Percentiles rank a stretch among this genome's conserved stretches.
These are phyloP conservation scores for Gnetum montanum DNA, from an alignment of 75 land plant genomes.

Conservation along the genomic window DNA sequence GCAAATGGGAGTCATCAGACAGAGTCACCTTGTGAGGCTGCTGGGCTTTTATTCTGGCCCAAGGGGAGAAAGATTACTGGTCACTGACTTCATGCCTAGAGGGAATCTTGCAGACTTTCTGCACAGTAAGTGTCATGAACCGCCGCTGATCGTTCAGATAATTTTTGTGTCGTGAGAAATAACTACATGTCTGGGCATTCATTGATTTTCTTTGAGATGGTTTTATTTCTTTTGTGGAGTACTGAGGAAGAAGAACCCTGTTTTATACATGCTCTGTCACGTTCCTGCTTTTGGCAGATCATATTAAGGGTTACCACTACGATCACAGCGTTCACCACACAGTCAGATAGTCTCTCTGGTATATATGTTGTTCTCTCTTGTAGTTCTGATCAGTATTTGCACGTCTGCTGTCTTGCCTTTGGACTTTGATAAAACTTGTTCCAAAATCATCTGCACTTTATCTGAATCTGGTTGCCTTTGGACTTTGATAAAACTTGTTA, in stretches of 20 bases:
- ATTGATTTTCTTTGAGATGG: neutral
- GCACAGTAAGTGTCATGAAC: conserved; percentile 21
- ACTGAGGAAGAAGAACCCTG: neutral
- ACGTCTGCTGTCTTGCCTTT: too few species aligned
- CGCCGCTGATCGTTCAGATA: neutral
- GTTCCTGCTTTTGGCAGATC: too few species aligned
- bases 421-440: too few species aligned
- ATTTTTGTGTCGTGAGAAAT: too few species aligned
- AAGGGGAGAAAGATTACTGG: conserved; percentile 64
- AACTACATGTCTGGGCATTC: neutral
- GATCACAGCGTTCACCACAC: too few species aligned
- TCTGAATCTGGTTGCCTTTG: too few species aligned
- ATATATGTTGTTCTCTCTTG: too few species aligned
- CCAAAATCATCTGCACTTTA: too few species aligned
- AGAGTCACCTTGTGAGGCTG: conserved; percentile 55
- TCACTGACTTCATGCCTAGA: conserved; percentile 47
- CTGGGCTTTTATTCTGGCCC: conserved; percentile 63
- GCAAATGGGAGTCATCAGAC: conserved; percentile 44
- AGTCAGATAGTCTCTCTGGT: too few species aligned
- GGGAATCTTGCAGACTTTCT: conserved; percentile 58
- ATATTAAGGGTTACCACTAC: too few species aligned
- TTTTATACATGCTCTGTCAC: neutral
- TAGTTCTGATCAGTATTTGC: too few species aligned
- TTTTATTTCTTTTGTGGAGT: neutral
- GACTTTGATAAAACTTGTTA: too few species aligned